Base-by-base conservation (phyloP, 1,284 basidiomycete genomes). In the Ceratobasidium papillatum region DNA sequence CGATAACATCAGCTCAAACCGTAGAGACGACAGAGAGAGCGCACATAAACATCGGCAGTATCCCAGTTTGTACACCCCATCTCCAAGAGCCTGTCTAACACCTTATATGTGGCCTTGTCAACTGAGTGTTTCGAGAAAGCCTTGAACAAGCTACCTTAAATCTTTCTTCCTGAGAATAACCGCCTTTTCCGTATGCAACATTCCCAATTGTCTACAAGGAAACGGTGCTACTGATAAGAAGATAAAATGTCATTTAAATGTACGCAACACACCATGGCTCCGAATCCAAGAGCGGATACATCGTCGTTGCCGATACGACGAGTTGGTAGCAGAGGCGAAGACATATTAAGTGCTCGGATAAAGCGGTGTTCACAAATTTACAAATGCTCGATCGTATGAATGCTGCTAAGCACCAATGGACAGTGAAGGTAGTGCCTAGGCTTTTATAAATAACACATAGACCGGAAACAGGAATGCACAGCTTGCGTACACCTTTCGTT, bases 1-100 rank as follows among this genome's bases (percentile, higher is more conserved):
- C 17, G 43, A 34, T 30, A 25, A 27, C 2, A 14, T 62, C 5
- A 5, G 8, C 25, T 11, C 36, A 19, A 22, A 19, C 5, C 36
- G 17, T 25, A 52, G 32, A 4, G 27, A 47, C 8, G 25, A 22
- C 3, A 66, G 77, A 85, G 5, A 41, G 38, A 41, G 38, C 45
- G 30, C 34, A 38, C 38, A 62, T 51, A 73, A 43, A 49, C 22
- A 34, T 51, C 58, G 7, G 22, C 58, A 25, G 71, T 73, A 34
- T 73, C 72, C 72, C 72, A 74, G 49, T 63, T 63, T 3, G 65
- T 75, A 47, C 56, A 75, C 3, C 74, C 74, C 3, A 58, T 32
- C 34, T 64, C 74, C 4, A 49, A 43, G 17, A 69, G 54, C 17
- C 41, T 66, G 41, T 75, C 66, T 32, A 75, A 52, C 14, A 73